Evolutionary conservation across 2,329 filamentous ascomycete species (phyloP).

Genomic region (Didymellaceae sp.): DNA sequence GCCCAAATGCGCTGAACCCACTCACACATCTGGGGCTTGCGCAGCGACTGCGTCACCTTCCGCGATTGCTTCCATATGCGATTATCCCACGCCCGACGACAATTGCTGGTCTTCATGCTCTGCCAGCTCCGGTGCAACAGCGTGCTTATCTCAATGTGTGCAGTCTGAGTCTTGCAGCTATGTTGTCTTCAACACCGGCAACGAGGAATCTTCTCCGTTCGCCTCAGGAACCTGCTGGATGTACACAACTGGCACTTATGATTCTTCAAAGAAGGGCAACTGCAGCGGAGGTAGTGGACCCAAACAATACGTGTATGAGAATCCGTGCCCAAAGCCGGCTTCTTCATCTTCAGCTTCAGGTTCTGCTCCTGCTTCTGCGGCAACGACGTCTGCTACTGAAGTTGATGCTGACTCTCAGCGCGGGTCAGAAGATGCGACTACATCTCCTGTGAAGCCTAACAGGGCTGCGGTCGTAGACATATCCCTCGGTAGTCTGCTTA

Average conservation of each 20-base stretch:
- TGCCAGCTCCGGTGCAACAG: not conserved
- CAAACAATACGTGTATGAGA: not conserved
- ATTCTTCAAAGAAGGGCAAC: not conserved
- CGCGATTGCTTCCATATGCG: not conserved
- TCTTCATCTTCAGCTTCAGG: not conserved
- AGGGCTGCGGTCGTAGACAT: not conserved
- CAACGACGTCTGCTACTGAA: not conserved
- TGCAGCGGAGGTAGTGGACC: not conserved
- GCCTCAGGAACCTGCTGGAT: conserved; percentile 1
- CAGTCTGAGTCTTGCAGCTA: not conserved
- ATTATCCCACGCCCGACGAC: not conserved
- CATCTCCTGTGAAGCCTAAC: not conserved
- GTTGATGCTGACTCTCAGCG: not conserved
- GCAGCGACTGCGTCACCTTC: conserved; percentile 1
- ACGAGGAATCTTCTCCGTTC: not conserved
- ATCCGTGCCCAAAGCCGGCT: not conserved
- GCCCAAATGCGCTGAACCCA: not conserved
- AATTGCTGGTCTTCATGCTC: not conserved
- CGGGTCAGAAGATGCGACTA: not conserved
- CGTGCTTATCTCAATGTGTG: not conserved
- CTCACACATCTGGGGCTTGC: not conserved
- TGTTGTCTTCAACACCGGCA: not conserved
- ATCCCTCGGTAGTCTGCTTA: not conserved
- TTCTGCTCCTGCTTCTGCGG: not conserved
- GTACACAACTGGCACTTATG: not conserved